These are phyloP conservation scores for Sphagnum tenellum DNA, from an alignment of 225 moss, liverwort and hornwort species.

Conservation along the genomic window DNA sequence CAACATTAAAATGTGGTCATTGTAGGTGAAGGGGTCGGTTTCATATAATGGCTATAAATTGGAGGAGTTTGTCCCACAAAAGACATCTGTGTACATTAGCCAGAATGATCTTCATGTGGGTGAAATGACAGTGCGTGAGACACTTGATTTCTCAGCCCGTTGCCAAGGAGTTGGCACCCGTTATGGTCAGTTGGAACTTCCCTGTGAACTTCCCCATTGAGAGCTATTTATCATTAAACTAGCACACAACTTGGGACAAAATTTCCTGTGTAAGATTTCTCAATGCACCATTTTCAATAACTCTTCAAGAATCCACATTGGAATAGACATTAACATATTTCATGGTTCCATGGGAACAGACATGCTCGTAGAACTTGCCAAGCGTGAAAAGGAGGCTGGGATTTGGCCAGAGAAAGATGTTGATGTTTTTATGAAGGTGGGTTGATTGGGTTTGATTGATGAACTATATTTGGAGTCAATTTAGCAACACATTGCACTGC, in stretches of 20 bases:
- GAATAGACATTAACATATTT: background rate
- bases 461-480: background rate
- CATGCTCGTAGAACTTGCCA: constrained; percentile 18
- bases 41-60: constrained; percentile 26
- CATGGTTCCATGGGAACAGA: constrained; percentile 1
- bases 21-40: constrained; percentile 8
- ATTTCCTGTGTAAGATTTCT: background rate
- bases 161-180: constrained; percentile 32
- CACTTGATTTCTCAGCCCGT: constrained; percentile 22
- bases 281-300: background rate
- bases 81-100: constrained; percentile 28
- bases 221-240: background rate
- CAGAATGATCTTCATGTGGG: constrained; percentile 26
- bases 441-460: background rate
- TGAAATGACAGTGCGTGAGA: constrained; percentile 38
- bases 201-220: background rate
- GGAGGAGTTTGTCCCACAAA: constrained; percentile 25
- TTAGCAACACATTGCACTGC: background rate
- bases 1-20: too few relatives aligned
- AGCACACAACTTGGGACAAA: background rate
- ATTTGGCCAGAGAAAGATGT: constrained; percentile 27
- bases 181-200: constrained; percentile 9
- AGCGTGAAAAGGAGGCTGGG: constrained; percentile 25
- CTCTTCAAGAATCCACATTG: background rate
- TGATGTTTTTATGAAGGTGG: constrained; percentile 30